Evolutionary conservation across 2,329 filamentous ascomycete species (phyloP).

Genomic region (Colletotrichum costaricense): DNA sequence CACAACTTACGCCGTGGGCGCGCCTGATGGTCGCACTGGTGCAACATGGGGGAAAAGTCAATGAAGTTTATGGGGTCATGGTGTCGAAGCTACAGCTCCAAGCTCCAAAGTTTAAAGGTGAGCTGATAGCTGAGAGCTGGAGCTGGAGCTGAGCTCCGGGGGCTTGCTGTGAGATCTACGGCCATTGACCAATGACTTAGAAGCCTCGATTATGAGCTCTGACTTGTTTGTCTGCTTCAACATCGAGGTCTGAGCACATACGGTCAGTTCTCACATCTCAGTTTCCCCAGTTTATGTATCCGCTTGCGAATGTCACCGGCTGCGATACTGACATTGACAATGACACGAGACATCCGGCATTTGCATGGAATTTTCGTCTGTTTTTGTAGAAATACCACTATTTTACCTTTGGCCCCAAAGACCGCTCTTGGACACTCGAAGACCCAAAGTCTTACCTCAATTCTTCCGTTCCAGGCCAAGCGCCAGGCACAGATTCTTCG

Average conservation of each 20-base stretch:
- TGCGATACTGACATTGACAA: neutral
- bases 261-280: neutral
- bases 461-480: constrained; percentile 1
- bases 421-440: neutral
- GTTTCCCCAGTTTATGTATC: no score
- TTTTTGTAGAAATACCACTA: neutral
- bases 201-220: neutral
- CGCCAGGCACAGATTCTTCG: constrained; percentile 24
- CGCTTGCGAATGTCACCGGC: neutral
- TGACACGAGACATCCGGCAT: neutral
- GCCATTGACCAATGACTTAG: constrained; percentile 23
- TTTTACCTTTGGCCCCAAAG: neutral
- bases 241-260: neutral
- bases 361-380: neutral
- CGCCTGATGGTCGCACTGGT: neutral
- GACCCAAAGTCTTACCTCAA: neutral
- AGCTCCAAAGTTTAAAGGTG: neutral
- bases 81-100: constrained; percentile 2
- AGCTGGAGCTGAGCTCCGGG: neutral
- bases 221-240: neutral
- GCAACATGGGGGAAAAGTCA: neutral
- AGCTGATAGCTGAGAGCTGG: neutral
- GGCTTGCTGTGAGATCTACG: neutral
- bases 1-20: constrained; percentile 1
- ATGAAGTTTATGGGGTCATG: neutral